phyloP scores from a whole-genome alignment of 768 basidiomycete genomes.

The Leccinum barrowsii region DNA sequence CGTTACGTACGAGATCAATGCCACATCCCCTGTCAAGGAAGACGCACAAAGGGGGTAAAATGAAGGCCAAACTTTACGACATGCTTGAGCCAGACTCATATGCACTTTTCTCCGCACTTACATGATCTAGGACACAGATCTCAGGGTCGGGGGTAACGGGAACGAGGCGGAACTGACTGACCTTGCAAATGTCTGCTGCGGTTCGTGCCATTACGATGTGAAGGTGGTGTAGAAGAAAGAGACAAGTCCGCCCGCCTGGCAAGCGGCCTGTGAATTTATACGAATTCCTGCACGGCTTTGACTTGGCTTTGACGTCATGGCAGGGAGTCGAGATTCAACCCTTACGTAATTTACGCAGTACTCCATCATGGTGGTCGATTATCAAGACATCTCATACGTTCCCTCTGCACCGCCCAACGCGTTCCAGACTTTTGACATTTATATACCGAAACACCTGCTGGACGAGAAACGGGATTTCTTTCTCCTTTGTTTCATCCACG shows the following conservation, averaged over 20 bases:
- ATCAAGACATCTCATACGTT: conserved; percentile 36
- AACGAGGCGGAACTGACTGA: conserved; percentile 31
- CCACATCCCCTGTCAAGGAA: conserved; percentile 85
- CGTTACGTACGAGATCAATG: conserved; percentile 61
- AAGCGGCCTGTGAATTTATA: conserved; percentile 3
- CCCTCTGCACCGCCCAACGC: conserved; percentile 22
- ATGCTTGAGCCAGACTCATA: conserved; percentile 8
- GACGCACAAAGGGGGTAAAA: conserved; percentile 82
- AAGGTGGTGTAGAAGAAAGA: conserved; percentile 2
- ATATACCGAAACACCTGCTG: conserved; percentile 31
- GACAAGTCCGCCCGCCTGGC: neutral
- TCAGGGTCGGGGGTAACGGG: neutral
- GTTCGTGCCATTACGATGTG: conserved; percentile 59
- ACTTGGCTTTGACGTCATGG: conserved; percentile 28
- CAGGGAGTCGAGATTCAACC: neutral
- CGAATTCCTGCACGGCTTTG: neutral
- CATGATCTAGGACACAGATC: conserved; percentile 39
- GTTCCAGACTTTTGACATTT: conserved; percentile 54
- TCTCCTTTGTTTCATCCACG: conserved; percentile 75
- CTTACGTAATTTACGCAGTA: neutral
- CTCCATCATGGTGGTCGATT: conserved; percentile 12
- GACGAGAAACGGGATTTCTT: neutral
- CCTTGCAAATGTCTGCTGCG: conserved; percentile 75
- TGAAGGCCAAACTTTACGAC: conserved; percentile 52
- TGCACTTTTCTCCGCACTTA: conserved; percentile 17